Evolutionary conservation across 2,329 filamentous ascomycete genomes (phyloP).

Genomic region (Fusarium sublunatum): DNA sequence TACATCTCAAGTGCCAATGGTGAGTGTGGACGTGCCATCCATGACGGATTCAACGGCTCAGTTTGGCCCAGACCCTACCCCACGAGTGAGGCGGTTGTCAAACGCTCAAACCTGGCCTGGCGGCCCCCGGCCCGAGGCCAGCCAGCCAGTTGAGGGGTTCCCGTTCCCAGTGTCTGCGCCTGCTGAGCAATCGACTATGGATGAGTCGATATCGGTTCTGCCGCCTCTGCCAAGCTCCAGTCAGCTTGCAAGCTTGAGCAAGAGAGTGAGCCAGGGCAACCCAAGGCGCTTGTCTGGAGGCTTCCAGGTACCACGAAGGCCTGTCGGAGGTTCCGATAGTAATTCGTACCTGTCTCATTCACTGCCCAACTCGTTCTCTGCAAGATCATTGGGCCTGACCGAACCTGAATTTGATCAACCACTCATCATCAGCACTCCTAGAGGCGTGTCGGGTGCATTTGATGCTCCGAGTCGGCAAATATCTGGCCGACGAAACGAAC

Average conservation of each 20-base stretch:
- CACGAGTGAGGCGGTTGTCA: constrained; percentile 47
- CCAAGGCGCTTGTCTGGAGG: constrained; percentile 58
- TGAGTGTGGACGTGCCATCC: constrained; percentile 48
- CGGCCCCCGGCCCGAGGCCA: constrained; percentile 43
- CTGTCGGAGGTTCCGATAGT: constrained; percentile 52
- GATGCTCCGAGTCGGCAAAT: constrained; percentile 56
- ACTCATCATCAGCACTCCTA: constrained; percentile 70
- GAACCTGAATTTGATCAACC: constrained; percentile 59
- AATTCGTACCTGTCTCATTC: constrained; percentile 33
- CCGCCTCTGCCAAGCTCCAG: constrained; percentile 54
- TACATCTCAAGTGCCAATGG: constrained; percentile 38
- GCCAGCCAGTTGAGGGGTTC: constrained; percentile 47
- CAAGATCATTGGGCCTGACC: constrained; percentile 17
- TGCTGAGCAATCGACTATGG: constrained; percentile 40
- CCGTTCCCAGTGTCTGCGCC: constrained; percentile 57
- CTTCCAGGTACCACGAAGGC: constrained; percentile 56
- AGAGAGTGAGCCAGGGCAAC: constrained; percentile 52
- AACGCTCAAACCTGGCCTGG: constrained; percentile 62
- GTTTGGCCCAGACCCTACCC: constrained; percentile 24
- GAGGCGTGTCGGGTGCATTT: constrained; percentile 64
- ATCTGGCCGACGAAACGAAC: constrained; percentile 53
- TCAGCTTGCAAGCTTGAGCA: constrained; percentile 55
- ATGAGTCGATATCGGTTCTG: constrained; percentile 51
- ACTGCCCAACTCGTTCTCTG: constrained; percentile 38
- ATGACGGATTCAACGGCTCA: constrained; percentile 39